phyloP scores from a whole-genome alignment of 371 early-diverging fungal genomes.

The Mortierella sp. region DNA sequence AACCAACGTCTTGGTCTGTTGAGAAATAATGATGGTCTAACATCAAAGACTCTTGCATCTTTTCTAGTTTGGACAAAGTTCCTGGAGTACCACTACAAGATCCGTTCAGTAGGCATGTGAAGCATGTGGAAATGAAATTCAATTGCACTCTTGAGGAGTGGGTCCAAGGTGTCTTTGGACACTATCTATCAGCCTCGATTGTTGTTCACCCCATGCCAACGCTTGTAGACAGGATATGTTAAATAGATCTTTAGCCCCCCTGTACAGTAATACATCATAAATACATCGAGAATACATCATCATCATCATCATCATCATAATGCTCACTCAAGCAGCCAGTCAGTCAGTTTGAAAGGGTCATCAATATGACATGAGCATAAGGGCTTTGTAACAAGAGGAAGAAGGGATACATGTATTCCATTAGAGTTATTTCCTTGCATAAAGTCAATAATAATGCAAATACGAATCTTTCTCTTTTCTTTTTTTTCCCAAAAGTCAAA shows the following conservation, averaged over 20 bases:
- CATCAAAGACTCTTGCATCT: background rate
- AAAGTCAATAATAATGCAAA: too few relatives aligned
- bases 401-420: too few relatives aligned
- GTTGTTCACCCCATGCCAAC: background rate
- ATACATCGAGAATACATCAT: background rate
- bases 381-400: too few relatives aligned
- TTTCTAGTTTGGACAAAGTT: conserved; percentile 39
- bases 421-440: too few relatives aligned
- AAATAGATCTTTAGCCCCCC: background rate
- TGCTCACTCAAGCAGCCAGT: too few relatives aligned
- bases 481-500: background rate
- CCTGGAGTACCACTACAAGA: conserved; percentile 47
- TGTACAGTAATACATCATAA: conserved; percentile 7
- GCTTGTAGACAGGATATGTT: background rate
- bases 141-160: background rate
- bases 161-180: background rate
- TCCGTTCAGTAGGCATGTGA: conserved; percentile 43
- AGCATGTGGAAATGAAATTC: background rate
- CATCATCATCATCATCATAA: too few relatives aligned
- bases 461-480: background rate
- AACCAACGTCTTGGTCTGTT: background rate
- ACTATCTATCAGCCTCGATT: background rate
- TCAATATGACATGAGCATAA: too few relatives aligned
- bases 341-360: too few relatives aligned
- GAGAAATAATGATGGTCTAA: background rate